Evolutionary conservation across 2,329 filamentous ascomycete species (phyloP), one percentile per base, ranked within the genome.

Genomic region (Aspergillus sp.): DNA sequence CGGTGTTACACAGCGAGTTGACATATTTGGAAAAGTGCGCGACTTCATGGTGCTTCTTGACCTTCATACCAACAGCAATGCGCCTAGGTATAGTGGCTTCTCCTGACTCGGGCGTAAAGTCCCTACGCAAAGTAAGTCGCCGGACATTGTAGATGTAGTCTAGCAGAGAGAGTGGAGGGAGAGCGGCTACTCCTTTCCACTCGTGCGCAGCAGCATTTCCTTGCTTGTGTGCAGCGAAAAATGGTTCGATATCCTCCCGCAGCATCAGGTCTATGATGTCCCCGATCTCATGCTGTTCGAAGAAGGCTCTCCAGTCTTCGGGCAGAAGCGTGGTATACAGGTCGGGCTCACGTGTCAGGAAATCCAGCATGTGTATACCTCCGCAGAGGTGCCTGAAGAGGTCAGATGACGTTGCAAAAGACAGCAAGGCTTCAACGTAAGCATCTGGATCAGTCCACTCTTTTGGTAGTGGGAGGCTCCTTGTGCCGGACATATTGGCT

Each of bases 361-460:
- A 98, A 76, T 99, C 95, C 60, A 98, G 84, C 65, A 99, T 93
- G 74, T 99, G 95, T 0, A 98, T 91, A n/a, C 94, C 93, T 57
- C 95, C 95, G 73, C 93, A 97, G n/a, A 99, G 84, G 28, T 91
- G 92, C 67, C 92, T 90, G 69, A 97, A 93, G 1, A 92, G 82
- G 57, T 89, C 85, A 50, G 90, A 91, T 2, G 87, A 88, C 6
- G 88, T 88, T 1, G 89, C 86, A 71, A 98, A 97, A 22, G 87
- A 75, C 28, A 98, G 83, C 13, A 98, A 85, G 19, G 88, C 88
- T 28, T 91, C 83, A 53, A 97, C 85, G 76, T 97, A 99, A 57
- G 88, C 85, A 52, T 97, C 91, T 6, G 87, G 80, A 49, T 86
- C 87, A 43, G 81, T 74, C 81, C 94, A 97, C 69, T 87, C 85